phyloP scores from a whole-genome alignment of 2,329 filamentous ascomycete genomes.

The Cladosporium sp. region DNA sequence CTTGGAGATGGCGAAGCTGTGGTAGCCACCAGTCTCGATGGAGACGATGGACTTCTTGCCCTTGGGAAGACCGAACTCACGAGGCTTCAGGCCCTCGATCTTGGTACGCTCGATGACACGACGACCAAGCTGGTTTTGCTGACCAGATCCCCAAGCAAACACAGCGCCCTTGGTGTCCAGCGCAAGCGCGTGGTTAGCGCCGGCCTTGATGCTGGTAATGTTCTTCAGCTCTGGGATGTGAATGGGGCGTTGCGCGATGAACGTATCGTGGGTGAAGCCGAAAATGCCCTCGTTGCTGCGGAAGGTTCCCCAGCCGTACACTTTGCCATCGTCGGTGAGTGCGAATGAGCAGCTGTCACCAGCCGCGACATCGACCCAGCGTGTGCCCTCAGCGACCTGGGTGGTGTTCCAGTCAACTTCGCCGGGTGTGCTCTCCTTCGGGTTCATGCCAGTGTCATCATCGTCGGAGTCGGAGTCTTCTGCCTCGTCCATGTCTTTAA shows the following conservation, averaged over 20 bases:
- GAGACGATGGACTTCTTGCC: conserved; percentile 49
- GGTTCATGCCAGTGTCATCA: conserved; percentile 63
- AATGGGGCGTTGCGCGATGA: conserved; percentile 48
- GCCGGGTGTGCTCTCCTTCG: conserved; percentile 64
- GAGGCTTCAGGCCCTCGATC: conserved; percentile 51
- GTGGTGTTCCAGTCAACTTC: conserved; percentile 30
- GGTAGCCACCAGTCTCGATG: conserved; percentile 69
- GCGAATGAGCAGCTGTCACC: conserved; percentile 72
- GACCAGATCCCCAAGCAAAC: conserved; percentile 66
- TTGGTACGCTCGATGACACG: conserved; percentile 57
- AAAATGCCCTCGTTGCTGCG: conserved; percentile 63
- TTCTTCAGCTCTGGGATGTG: conserved; percentile 61
- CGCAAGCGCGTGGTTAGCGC: conserved; percentile 67
- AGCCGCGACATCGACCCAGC: conserved; percentile 63
- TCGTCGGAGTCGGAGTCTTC: conserved; percentile 51
- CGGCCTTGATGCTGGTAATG: conserved; percentile 59
- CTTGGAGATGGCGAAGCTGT: conserved; percentile 70
- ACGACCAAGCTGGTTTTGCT: conserved; percentile 66
- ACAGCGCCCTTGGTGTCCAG: conserved; percentile 61
- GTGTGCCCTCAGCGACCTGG: conserved; percentile 50
- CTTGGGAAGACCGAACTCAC: conserved; percentile 51
- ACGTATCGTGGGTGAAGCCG: conserved; percentile 54
- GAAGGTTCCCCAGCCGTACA: conserved; percentile 85
- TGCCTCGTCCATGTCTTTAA: conserved; percentile 49
- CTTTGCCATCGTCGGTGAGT: conserved; percentile 66